phyloP scores from a whole-genome alignment of 768 basidiomycete genomes.

The Leccinum rimulosum region DNA sequence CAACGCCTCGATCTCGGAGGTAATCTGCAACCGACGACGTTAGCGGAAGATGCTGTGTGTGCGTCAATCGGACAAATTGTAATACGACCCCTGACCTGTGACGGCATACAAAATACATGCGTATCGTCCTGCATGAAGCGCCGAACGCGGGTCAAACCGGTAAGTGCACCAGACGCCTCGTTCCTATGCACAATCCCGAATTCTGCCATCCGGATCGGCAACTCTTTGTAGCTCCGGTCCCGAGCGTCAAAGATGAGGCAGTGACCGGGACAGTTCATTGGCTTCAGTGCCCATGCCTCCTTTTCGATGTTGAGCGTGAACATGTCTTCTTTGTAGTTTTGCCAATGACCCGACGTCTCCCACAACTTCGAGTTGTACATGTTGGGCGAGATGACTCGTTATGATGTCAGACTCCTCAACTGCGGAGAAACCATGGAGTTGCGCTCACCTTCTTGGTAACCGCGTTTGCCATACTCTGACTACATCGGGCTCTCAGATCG shows the following conservation, averaged over 20 bases:
- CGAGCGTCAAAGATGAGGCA: conserved; percentile 93
- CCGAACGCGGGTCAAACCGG: conserved; percentile 89
- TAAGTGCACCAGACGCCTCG: conserved; percentile 92
- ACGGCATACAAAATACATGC: conserved; percentile 96
- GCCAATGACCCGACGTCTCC: conserved; percentile 98
- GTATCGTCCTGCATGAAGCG: conserved; percentile 98
- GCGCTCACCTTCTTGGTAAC: conserved; percentile 81
- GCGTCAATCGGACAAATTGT: not conserved
- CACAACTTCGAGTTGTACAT: conserved; percentile 96
- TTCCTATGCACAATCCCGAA: conserved; percentile 98
- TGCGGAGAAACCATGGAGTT: not conserved
- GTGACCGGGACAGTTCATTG: conserved; percentile 99
- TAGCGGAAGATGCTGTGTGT: not conserved
- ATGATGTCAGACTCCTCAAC: conserved; percentile 10
- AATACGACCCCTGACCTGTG: conserved; percentile 53
- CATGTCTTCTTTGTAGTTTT: conserved; percentile 98
- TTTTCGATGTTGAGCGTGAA: conserved; percentile 93
- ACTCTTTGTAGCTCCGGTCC: conserved; percentile 91
- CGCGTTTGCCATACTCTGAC: conserved; percentile 92
- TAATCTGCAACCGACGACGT: conserved; percentile 51
- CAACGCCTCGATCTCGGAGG: conserved; percentile 77
- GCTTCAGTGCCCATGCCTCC: conserved; percentile 93
- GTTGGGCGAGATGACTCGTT: conserved; percentile 90
- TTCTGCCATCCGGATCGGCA: conserved; percentile 97
- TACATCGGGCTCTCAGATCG: conserved; percentile 29